Conservation (phyloP, 2,329 filamentous ascomycete genomes). For the Botrytis elliptica region DNA sequence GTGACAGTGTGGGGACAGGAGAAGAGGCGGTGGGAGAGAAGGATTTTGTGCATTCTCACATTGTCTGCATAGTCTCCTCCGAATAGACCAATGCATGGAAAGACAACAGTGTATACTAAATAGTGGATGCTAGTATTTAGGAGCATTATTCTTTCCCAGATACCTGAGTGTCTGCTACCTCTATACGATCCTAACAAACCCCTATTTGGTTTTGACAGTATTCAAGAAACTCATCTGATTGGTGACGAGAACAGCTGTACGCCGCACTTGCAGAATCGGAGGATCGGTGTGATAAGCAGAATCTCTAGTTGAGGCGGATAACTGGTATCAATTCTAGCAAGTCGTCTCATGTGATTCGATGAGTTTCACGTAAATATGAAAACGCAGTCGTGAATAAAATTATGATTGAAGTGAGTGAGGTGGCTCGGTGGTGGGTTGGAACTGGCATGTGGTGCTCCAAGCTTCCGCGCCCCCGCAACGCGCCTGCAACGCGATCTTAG, state of each 20-base stretch:
- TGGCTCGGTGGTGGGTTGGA: not conserved
- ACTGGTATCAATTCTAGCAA: not conserved
- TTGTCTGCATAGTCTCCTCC: not conserved
- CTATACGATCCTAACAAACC: not conserved
- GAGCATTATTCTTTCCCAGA: no score
- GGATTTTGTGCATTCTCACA: not conserved
- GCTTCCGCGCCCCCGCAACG: not conserved
- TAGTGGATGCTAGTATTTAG: no score
- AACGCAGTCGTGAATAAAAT: not conserved
- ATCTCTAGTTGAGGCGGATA: not conserved
- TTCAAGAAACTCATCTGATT: not conserved
- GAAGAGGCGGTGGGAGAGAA: not conserved
- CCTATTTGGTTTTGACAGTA: not conserved
- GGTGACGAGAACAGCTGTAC: not conserved
- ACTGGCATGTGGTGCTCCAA: not conserved
- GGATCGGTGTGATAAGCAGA: not conserved
- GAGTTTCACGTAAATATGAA: not conserved
- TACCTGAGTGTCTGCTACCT: not conserved
- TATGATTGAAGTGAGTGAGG: not conserved
- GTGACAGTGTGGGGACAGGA: not conserved
- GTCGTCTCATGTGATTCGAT: not conserved
- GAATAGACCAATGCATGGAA: not conserved
- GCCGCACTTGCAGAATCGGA: not conserved
- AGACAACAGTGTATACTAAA: not conserved
- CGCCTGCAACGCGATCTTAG: slow-evolving; percentile 9